These are phyloP conservation scores for Tardiomyces blankii DNA, from an alignment of 1,139 yeast species.

Conservation along the genomic window DNA sequence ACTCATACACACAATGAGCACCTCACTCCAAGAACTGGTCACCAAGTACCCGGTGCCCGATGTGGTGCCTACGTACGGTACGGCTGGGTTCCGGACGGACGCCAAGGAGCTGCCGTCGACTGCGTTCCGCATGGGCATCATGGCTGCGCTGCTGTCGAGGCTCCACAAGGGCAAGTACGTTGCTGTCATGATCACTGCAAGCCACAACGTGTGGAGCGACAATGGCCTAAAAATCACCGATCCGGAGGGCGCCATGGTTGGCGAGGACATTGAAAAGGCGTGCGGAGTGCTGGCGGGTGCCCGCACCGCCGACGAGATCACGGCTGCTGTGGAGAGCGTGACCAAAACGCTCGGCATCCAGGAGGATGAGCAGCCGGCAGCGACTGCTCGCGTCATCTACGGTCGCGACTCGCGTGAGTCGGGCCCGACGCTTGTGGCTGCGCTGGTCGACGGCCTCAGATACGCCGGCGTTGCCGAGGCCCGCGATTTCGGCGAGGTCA, in stretches of 20 bases:
- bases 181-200: conserved; percentile 87
- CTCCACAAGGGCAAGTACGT: conserved; percentile 56
- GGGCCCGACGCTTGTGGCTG: conserved; percentile 51
- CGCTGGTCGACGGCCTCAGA: conserved; percentile 59
- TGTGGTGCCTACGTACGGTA: conserved; percentile 59
- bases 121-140: conserved; percentile 70
- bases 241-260: conserved; percentile 88
- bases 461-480: conserved; percentile 37
- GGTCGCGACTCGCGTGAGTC: conserved; percentile 54
- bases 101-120: conserved; percentile 69
- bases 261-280: conserved; percentile 24
- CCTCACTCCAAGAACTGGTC: conserved; percentile 1
- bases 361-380: no score
- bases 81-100: conserved; percentile 90
- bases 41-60: conserved; percentile 36
- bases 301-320: conserved; percentile 26
- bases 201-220: conserved; percentile 91
- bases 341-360: conserved; percentile 33
- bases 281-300: conserved; percentile 91
- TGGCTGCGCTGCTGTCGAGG: conserved; percentile 76
- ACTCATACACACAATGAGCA: no score
- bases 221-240: conserved; percentile 96
- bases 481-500: conserved; percentile 56
- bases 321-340: conserved; percentile 23
- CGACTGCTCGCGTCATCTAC: conserved; percentile 39